Percentiles rank a stretch among this genome's conserved stretches.
Evolutionary conservation across 495 filamentous ascomycete species (phyloP).

Genomic region (Cryomyces minteri): DNA sequence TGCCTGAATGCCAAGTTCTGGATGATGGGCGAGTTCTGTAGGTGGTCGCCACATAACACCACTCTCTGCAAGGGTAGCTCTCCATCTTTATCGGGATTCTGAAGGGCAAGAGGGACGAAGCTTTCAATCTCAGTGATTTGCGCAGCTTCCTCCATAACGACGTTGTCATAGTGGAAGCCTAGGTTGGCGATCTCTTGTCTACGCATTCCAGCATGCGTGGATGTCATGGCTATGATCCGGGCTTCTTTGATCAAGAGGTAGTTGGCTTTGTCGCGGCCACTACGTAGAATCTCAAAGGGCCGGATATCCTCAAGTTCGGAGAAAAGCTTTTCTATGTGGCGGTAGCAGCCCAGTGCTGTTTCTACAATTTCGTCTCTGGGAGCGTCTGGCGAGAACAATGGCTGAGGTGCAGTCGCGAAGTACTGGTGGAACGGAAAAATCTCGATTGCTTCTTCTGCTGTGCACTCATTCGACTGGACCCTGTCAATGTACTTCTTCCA

Average conservation of each 20-base stretch:
- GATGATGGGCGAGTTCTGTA: conserved; percentile 90
- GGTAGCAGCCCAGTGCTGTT: conserved; percentile 68
- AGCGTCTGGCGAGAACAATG: conserved; percentile 50
- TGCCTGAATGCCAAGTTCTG: conserved; percentile 92
- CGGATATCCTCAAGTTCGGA: conserved; percentile 82
- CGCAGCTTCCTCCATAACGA: conserved; percentile 97
- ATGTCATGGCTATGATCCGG: conserved; percentile 93
- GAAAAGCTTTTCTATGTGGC: conserved; percentile 83
- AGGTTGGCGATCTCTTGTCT: conserved; percentile 75
- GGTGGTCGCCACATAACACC: conserved; percentile 87
- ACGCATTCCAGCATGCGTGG: conserved; percentile 96
- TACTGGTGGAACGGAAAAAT: conserved; percentile 80
- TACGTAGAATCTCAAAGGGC: conserved; percentile 85
- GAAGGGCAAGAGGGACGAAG: conserved; percentile 83
- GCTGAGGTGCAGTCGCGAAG: conserved; percentile 75
- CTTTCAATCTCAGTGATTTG: conserved; percentile 97
- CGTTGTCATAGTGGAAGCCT: conserved; percentile 94
- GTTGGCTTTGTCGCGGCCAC: conserved; percentile 78
- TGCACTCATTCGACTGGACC: conserved; percentile 24
- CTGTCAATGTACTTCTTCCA: conserved; percentile 72
- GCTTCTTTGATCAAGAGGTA: conserved; percentile 92
- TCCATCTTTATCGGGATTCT: conserved; percentile 51
- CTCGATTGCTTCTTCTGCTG: conserved; percentile 42
- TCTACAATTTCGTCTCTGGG: conserved; percentile 55
- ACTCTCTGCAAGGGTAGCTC: conserved; percentile 65